Evolutionary conservation across 495 filamentous ascomycete genomes (phyloP).

Genomic region (Niebla homalea): DNA sequence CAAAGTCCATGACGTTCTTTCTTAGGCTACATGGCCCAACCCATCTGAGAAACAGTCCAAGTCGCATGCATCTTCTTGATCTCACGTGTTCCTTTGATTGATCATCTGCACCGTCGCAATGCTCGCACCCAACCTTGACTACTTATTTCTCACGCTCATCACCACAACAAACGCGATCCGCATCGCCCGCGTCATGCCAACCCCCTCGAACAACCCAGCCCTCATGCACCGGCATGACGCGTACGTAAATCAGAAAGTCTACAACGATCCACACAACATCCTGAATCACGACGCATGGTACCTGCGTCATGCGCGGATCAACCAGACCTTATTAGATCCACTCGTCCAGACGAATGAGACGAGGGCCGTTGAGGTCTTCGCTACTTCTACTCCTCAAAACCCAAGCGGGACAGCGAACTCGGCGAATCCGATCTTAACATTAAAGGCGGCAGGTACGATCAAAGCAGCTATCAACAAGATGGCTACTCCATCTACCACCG

Average conservation of each 20-base stretch:
- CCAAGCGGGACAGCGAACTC: no score
- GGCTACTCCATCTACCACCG: not conserved
- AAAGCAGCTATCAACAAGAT: not conserved
- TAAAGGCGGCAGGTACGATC: not conserved
- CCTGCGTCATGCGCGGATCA: not conserved
- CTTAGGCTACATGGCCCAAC: no score
- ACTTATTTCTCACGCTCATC: not conserved
- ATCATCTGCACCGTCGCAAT: not conserved
- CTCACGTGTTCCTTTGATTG: no score
- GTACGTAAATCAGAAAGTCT: conserved; percentile 3
- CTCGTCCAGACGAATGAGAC: no score
- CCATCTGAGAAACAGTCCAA: no score
- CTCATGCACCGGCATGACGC: not conserved
- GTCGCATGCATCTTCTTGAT: no score
- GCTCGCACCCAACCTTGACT: not conserved
- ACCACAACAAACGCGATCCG: not conserved
- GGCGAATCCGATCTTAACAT: no score
- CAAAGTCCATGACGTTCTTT: no score
- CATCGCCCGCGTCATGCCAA: conserved; percentile 7
- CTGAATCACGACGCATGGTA: conserved; percentile 12
- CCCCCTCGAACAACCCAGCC: not conserved
- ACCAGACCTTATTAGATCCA: no score
- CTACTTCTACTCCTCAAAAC: no score
- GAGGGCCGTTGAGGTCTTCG: no score
- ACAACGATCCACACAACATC: not conserved